Percentiles rank a stretch among this genome's conserved stretches.
Conservation (phyloP, 2,329 filamentous ascomycete genomes). For the Penicillium sp. region DNA sequence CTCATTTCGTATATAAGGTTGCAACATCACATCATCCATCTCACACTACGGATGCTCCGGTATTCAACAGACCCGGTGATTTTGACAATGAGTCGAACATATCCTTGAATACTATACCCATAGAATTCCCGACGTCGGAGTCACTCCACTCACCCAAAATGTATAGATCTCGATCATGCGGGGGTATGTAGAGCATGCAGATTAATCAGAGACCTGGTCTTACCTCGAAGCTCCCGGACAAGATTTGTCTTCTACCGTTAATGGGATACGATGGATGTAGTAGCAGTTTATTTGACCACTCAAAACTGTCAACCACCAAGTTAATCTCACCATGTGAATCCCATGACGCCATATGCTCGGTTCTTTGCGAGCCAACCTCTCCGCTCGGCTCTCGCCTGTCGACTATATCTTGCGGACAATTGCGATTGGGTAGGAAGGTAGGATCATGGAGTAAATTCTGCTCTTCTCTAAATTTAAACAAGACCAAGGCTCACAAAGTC, state of each 20-base stretch:
- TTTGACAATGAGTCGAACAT: neutral
- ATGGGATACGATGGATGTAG: too few species aligned
- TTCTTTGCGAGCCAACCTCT: constrained; percentile 8
- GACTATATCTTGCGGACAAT: neutral
- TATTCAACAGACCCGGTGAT: neutral
- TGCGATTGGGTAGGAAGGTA: neutral
- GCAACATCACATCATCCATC: neutral
- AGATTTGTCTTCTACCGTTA: too few species aligned
- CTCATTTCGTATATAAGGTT: neutral
- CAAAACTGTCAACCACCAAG: neutral
- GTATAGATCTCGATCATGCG: too few species aligned
- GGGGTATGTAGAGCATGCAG: too few species aligned
- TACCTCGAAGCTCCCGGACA: too few species aligned
- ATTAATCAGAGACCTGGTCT: too few species aligned
- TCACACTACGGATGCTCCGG: neutral
- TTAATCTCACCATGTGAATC: constrained; percentile 3
- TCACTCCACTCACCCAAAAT: too few species aligned
- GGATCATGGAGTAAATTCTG: neutral
- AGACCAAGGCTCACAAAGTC: constrained; percentile 11
- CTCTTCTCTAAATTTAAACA: neutral
- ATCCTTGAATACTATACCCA: neutral
- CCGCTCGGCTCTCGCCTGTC: constrained; percentile 30
- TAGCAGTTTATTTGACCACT: neutral
- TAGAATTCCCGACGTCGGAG: neutral
- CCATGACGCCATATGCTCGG: constrained; percentile 20